Base-by-base conservation (phyloP, 257 asterid genomes). In the Leonotis leonurus region DNA sequence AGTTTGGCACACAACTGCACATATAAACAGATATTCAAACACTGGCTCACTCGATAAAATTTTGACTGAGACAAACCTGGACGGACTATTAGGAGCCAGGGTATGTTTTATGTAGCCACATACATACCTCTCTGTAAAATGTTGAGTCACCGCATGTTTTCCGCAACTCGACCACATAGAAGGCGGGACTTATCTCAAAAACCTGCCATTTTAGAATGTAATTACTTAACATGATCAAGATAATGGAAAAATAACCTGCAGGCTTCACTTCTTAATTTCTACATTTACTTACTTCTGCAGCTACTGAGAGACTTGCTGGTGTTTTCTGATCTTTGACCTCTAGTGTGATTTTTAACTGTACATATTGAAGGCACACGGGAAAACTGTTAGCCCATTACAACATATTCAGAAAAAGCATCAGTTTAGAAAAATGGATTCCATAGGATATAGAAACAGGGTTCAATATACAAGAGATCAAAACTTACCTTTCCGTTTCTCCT, bases 401-500 rank as follows among this genome's bases (percentile, higher is more conserved):
- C 36, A 30, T 30, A 5, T 5, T 4, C 6, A 30, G 36, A 9
- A 30, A 9, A 9, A 30, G 36, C 8, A 30, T 5, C 3, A 30
- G 7, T n/a, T n/a, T n/a, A n/a, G n/a, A n/a, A n/a, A n/a, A n/a
- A n/a, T n/a, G n/a, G n/a, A n/a, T n/a, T n/a, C n/a, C n/a, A n/a
- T n/a, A n/a, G n/a, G n/a, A n/a, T n/a, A n/a, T n/a, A n/a, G n/a
- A n/a, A n/a, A n/a, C n/a, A n/a, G n/a, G n/a, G n/a, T 29, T 7
- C 33, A 3, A 1, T 1, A 3, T 16, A 29, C 41, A 54, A 54
- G 17, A 32, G 46, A 45, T 29, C 3, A n/a, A 53, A 52, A 64
- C 81, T 60, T 30, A 92, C 99, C 95, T 79, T 93, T 82, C 99
- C 95, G 25, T 87, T 80, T 70, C 75, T 93, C 92, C 82, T 85